These are phyloP conservation scores for Symbiodinium pilosum DNA, from an alignment of 73 alveolate species.

Conservation along the genomic window DNA sequence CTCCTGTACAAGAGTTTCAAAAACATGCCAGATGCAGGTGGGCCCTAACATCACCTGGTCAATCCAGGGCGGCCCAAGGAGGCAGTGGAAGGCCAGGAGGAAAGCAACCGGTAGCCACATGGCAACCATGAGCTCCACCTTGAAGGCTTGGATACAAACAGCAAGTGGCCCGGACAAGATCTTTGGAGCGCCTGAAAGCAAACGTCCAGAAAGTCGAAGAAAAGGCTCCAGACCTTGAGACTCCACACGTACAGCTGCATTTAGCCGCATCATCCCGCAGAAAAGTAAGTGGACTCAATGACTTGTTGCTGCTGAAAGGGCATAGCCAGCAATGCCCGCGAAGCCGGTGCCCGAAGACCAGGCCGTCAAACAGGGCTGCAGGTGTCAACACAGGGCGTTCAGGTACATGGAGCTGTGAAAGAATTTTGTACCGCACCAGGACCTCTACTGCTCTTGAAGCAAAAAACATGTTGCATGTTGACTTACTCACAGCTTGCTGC, in stretches of 20 bases:
- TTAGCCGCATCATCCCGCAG: not conserved
- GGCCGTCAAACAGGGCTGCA: conserved; percentile 72
- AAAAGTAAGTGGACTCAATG: not conserved
- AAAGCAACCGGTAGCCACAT: conserved; percentile 60
- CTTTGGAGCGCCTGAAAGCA: conserved; percentile 48
- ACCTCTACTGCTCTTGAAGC: no score
- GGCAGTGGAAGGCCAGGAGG: conserved; percentile 55
- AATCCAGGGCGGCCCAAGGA: conserved; percentile 69
- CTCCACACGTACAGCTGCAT: not conserved
- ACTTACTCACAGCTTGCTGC: not conserved
- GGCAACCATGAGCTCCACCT: conserved; percentile 86
- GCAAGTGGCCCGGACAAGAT: not conserved
- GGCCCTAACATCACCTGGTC: not conserved
- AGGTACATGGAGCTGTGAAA: no score
- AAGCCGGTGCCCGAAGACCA: conserved; percentile 93
- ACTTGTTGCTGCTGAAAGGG: not conserved
- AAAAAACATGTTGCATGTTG: not conserved
- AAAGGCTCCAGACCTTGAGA: conserved; percentile 31
- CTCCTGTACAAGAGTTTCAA: not conserved
- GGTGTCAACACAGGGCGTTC: not conserved
- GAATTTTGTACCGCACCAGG: no score
- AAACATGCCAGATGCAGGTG: not conserved
- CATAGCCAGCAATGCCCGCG: conserved; percentile 78
- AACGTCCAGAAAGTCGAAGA: conserved; percentile 47
- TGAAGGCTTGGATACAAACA: not conserved